Evolutionary conservation across 805 yeast species (phyloP).

Genomic region (Teunomyces atbi): DNA sequence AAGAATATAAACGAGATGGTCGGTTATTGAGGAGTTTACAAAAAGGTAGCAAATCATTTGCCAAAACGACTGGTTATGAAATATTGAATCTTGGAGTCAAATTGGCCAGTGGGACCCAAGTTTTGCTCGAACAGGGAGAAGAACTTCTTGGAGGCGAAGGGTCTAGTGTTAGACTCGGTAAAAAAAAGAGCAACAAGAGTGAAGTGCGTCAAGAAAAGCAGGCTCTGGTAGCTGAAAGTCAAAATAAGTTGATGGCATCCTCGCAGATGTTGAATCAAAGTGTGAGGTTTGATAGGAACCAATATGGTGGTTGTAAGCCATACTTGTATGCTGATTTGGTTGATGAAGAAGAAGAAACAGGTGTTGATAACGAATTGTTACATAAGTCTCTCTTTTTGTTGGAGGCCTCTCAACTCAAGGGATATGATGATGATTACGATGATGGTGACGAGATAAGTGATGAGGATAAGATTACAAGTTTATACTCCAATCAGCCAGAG

Average conservation of each 20-base stretch:
- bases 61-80: slow-evolving; percentile 78
- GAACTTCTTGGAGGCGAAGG: slow-evolving; percentile 77
- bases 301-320: slow-evolving; percentile 20
- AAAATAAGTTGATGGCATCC: slow-evolving; percentile 19
- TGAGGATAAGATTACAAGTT: slow-evolving; percentile 48
- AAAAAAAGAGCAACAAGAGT: neutral
- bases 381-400: slow-evolving; percentile 24
- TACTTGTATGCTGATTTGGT: slow-evolving; percentile 33
- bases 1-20: slow-evolving; percentile 74
- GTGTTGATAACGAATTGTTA: slow-evolving; percentile 16
- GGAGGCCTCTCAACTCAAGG: slow-evolving; percentile 12
- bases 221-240: neutral
- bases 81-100: slow-evolving; percentile 78
- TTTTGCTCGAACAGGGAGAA: slow-evolving; percentile 75
- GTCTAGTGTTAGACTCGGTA: slow-evolving; percentile 40
- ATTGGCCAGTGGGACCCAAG: slow-evolving; percentile 85
- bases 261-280: slow-evolving; percentile 25
- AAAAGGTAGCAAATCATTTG: slow-evolving; percentile 71
- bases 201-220: neutral
- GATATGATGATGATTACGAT: slow-evolving; percentile 26
- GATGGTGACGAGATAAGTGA: slow-evolving; percentile 22
- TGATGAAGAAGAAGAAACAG: slow-evolving; percentile 22
- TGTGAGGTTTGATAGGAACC: slow-evolving; percentile 17
- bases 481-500: slow-evolving; percentile 82
- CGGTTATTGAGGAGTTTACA: slow-evolving; percentile 66